These are phyloP conservation scores for Dalbergia cultrata DNA, from an alignment of 306 rosid genomes.

Conservation along the genomic window DNA sequence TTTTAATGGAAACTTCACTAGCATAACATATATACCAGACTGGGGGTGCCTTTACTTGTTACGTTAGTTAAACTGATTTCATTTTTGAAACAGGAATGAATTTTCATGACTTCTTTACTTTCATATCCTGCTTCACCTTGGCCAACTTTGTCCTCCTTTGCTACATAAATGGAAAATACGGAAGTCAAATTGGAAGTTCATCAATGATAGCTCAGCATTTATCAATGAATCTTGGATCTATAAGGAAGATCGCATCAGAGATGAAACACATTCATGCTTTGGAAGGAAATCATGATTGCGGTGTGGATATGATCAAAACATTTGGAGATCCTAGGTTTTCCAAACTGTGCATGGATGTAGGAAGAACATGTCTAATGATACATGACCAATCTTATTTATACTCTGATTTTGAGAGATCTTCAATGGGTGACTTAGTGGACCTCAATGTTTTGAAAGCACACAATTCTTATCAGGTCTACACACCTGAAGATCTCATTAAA, in stretches of 20 bases:
- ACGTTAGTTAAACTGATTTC: conserved; percentile 35
- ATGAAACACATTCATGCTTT: conserved; percentile 62
- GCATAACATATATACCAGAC: background rate
- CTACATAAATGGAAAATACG: conserved; percentile 48
- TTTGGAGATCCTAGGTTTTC: conserved; percentile 62
- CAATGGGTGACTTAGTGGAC: conserved; percentile 51
- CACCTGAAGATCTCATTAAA: conserved; percentile 68
- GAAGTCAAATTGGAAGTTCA: conserved; percentile 31
- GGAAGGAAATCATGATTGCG: conserved; percentile 59
- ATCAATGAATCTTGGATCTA: conserved; percentile 66
- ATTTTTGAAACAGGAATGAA: conserved; percentile 77
- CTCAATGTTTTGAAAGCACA: conserved; percentile 49
- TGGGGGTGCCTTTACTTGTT: conserved; percentile 21
- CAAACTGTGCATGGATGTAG: conserved; percentile 57
- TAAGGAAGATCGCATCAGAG: conserved; percentile 52
- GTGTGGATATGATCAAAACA: conserved; percentile 61
- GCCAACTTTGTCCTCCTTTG: conserved; percentile 67
- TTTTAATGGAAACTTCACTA: conserved; percentile 30
- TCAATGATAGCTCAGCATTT: conserved; percentile 59
- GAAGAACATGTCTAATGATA: conserved; percentile 57
- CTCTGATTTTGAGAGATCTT: conserved; percentile 47
- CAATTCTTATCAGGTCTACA: conserved; percentile 55
- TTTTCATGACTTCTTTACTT: conserved; percentile 75
- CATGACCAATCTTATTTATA: conserved; percentile 47
- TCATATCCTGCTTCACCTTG: conserved; percentile 65